Evolutionary conservation across 208 protist species (phyloP), one percentile per base, ranked within the genome.

Genomic region (Leishmania martiniquensis): DNA sequence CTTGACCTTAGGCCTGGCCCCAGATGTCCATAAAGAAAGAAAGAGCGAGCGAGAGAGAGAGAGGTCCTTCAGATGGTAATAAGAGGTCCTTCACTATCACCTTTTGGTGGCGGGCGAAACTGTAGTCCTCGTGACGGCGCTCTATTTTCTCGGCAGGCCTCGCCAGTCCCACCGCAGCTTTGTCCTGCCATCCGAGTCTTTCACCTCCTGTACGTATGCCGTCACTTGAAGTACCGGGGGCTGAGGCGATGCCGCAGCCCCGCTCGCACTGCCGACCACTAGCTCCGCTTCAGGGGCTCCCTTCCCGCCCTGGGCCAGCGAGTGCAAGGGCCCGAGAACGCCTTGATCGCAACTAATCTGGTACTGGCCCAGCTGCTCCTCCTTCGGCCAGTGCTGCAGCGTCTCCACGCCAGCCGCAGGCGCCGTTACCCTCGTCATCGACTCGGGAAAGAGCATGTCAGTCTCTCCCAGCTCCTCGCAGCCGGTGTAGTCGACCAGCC

Each of bases 141-240:
- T 63, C 32, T 67, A 65, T 51, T 25, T 45, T 42, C 10, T 45
- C 29, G 6, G 13, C 22, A 17, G 57, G 22, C 54, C 60, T 63
- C 71, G 77, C 68, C 77, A 81, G 71, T 81, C 60, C 77, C 77
- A 76, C 20, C 59, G 45, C 44, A 51, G 74, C 22, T 47, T 54
- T 29, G 34, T 47, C 54, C 29, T 44, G 12, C 77, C 71, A 42
- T 57, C 71, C 12, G 67, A 32, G 15, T 34, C 32, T 7, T 37
- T 51, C 25, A 44, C 70, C 10, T 60, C 29, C 42, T 72, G 66
- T 20, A 78, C 51, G 32, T 78, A 29, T 9, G 49, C 62, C 42
- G 37, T 29, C 25, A 42, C n/a, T 15, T 51, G 34, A 57, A 76
- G 60, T 42, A 69, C 72, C 42, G 72, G 72, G 37, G 44, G 37